These are phyloP conservation scores for Cordyceps cicadae DNA, from an alignment of 2,329 filamentous ascomycete genomes.

Conservation along the genomic window DNA sequence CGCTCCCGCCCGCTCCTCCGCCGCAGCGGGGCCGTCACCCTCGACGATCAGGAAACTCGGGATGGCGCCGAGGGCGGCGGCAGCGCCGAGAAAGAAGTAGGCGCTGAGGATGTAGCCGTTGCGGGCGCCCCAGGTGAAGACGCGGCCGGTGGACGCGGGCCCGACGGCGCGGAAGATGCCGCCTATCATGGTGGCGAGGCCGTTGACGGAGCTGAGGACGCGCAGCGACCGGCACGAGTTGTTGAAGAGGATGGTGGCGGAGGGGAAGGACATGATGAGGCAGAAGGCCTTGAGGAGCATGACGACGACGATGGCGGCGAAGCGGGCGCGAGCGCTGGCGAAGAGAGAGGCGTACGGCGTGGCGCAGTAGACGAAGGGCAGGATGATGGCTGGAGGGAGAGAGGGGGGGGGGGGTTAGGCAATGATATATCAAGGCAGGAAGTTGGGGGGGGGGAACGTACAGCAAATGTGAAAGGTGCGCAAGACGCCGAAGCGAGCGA, in stretches of 20 bases:
- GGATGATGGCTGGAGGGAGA: constrained; percentile 44
- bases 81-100: constrained; percentile 66
- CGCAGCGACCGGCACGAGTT: constrained; percentile 68
- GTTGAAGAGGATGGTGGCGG: constrained; percentile 80
- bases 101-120: constrained; percentile 68
- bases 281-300: constrained; percentile 67
- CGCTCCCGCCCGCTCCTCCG: constrained; percentile 12
- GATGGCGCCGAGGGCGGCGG: constrained; percentile 58
- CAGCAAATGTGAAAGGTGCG: constrained; percentile 60
- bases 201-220: constrained; percentile 82
- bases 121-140: constrained; percentile 70
- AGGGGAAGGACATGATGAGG: constrained; percentile 81
- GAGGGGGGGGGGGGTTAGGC: not conserved
- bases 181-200: constrained; percentile 75
- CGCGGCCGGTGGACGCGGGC: constrained; percentile 62
- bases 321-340: constrained; percentile 37
- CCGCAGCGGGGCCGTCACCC: constrained; percentile 54
- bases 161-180: constrained; percentile 74
- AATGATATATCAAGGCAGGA: too few relatives aligned
- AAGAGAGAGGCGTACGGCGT: constrained; percentile 72
- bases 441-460: constrained; percentile 15
- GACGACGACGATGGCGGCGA: constrained; percentile 54
- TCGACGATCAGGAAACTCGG: constrained; percentile 69
- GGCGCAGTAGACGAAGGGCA: constrained; percentile 70
- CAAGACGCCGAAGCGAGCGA: constrained; percentile 64